Evolutionary conservation across 2,329 filamentous ascomycete species (phyloP), one percentile per base, ranked within the genome.

Genomic region (Colletotrichum chrysophilum): DNA sequence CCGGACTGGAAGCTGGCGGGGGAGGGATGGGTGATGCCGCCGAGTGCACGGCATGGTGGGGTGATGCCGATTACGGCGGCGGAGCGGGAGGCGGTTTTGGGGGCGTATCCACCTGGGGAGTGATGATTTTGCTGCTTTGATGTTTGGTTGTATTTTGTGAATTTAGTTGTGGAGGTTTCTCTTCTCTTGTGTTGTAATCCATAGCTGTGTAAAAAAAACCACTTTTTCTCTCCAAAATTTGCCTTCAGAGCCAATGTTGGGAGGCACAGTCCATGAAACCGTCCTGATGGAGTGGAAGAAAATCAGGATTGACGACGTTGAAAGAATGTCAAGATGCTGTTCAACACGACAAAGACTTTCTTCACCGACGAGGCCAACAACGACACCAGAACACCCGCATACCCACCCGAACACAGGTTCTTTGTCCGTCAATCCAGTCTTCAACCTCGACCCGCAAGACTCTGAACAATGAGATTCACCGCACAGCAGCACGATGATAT

Each of bases 201-300:
- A 1, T 48, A 21, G 43, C 4, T 21, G 10, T 12, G 10, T 2
- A 12, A 0, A 12, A 21, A 0, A 48, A 1, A 6, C 1, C 0
- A 21, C 2, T 7, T 3, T 48, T 16, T 48, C 38, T 3, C 38
- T 4, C 9, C 9, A 6, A n/a, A n/a, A 0, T 7, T 12, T 21
- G 43, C 43, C 43, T 16, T 13, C 43, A 7, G 34, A 7, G 34
- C 34, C 34, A 4, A 36, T 36, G 14, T 36, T 7, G 1, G 10
- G 10, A 7, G 10, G n/a, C 43, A 10, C 43, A 52, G 10, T 7
- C 43, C 0, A 52, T 13, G n/a, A 21, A 2, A 3, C 6, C 43
- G 10, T 21, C 4, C 4, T 14, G 7, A 52, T 24, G 43, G 12
- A 52, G 43, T 13, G n/a, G n/a, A 52, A 21, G n/a, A 52, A 52